Evolutionary conservation across 31 red algal species (phyloP), one percentile per base, ranked within the genome.

Genomic region (Endocladia muricata): DNA sequence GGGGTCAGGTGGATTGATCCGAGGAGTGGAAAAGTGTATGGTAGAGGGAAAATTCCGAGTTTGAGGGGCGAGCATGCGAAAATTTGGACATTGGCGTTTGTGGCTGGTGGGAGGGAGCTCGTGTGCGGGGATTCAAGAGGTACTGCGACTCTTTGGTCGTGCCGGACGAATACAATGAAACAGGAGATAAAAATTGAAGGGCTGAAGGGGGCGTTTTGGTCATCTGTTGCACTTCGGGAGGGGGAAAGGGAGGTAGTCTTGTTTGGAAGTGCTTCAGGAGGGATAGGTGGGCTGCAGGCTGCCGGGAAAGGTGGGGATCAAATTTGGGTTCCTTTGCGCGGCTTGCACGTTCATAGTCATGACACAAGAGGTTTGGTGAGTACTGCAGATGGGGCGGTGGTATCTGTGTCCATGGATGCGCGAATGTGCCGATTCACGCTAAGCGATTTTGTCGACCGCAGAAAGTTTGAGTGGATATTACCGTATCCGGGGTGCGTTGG

Each of bases 1-100:
- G 82, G 57, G 4, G 30, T 85, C 5, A 29, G 82, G 29, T 85
- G 82, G 82, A 76, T 85, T n/a, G 70, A 85, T 48, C 55, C 61
- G 9, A 52, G 40, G 34, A 76, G 36, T 34, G 82, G 82, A 32
- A 59, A 41, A 17, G 69, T 55, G 29, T 55, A 57, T 34, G 62
- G 44, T 3, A 4, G 43, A 19, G 82, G 70, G 2, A 85, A 85
- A 41, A 76, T 85, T 57, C 33, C 82, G 44, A 17, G 44, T 68
- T 52, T 76, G 25, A 11, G 48, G 2, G 28, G 42, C 26, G 25
- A 70, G 13, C 15, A 6, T 39, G 82, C 68, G 37, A 47, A 55
- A 13, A 85, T 85, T 36, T 67, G 43, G 41, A 85, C 82, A 1
- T 55, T 75, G 11, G 58, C 75, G 25, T 68, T 85, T 48, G 70